phyloP scores from a whole-genome alignment of 345 rosid genomes.

The Noccaea caerulescens region DNA sequence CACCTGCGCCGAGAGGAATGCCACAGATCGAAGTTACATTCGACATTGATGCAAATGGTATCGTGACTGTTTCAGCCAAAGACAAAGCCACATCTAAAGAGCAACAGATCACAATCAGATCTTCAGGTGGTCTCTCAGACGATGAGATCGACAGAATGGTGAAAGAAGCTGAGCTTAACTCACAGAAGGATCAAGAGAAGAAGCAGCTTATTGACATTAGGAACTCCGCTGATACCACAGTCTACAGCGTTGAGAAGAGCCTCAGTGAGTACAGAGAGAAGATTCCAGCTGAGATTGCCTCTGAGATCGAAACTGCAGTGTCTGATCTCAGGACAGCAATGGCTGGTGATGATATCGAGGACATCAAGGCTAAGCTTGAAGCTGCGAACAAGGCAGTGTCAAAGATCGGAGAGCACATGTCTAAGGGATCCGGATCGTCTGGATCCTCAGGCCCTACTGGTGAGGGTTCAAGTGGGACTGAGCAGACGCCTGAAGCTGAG shows the following conservation, averaged over 20 bases:
- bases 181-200: constrained; percentile 54
- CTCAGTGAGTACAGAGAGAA: constrained; percentile 56
- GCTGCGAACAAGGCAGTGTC: constrained; percentile 64
- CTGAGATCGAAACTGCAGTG: constrained; percentile 53
- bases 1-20: constrained; percentile 53
- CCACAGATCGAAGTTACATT: constrained; percentile 58
- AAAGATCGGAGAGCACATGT: constrained; percentile 63
- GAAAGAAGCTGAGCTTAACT: constrained; percentile 53
- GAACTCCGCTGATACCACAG: constrained; percentile 52
- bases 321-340: constrained; percentile 52
- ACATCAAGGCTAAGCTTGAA: constrained; percentile 60
- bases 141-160: constrained; percentile 59
- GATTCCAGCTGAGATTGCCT: constrained; percentile 50
- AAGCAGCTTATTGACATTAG: constrained; percentile 51
- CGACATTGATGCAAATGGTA: constrained; percentile 59
- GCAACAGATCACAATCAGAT: constrained; percentile 55
- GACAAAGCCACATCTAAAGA: constrained; percentile 53
- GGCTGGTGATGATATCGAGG: constrained; percentile 50
- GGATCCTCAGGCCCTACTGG: constrained; percentile 42
- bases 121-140: constrained; percentile 54
- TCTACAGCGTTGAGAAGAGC: constrained; percentile 57
- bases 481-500: constrained; percentile 62
- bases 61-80: constrained; percentile 54
- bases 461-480: constrained; percentile 44
- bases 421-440: constrained; percentile 44